phyloP scores from a whole-genome alignment of 805 yeast species.

The Cyberlindnera veronae region DNA sequence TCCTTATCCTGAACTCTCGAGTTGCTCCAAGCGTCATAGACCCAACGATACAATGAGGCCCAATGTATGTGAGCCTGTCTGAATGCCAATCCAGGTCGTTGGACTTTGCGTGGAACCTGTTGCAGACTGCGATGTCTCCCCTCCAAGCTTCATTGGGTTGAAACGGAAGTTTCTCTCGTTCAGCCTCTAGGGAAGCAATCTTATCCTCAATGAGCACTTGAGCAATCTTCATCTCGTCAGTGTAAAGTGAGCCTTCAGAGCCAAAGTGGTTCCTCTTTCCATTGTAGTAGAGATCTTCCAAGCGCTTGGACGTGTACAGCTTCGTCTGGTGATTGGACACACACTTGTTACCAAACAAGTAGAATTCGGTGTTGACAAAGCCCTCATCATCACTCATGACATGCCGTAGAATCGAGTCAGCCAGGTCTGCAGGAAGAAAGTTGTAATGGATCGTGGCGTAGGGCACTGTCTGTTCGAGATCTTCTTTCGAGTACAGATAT shows the following conservation, averaged over 20 bases:
- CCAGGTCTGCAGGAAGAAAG: slow-evolving; percentile 49
- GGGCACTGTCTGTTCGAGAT: slow-evolving; percentile 46
- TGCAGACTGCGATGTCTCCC: slow-evolving; percentile 52
- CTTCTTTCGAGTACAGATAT: slow-evolving; percentile 47
- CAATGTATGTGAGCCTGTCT: slow-evolving; percentile 67
- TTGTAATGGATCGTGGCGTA: slow-evolving; percentile 47
- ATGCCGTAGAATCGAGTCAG: slow-evolving; percentile 41
- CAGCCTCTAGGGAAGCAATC: slow-evolving; percentile 35
- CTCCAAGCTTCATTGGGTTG: slow-evolving; percentile 45
- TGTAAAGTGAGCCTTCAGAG: slow-evolving; percentile 30
- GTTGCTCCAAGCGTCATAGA: slow-evolving; percentile 68
- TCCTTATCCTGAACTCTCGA: slow-evolving; percentile 60
- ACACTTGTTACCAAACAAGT: slow-evolving; percentile 61
- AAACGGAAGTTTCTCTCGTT: slow-evolving; percentile 33
- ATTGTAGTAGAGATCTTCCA: slow-evolving; percentile 34
- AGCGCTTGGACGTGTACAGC: slow-evolving; percentile 29
- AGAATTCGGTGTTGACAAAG: slow-evolving; percentile 47
- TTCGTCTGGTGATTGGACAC: slow-evolving; percentile 52
- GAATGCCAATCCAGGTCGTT: slow-evolving; percentile 72
- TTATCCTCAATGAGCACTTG: slow-evolving; percentile 37
- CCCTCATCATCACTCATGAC: slow-evolving; percentile 38
- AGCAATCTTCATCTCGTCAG: slow-evolving; percentile 38
- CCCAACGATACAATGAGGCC: slow-evolving; percentile 67
- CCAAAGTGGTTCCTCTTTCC: slow-evolving; percentile 34
- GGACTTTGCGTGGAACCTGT: slow-evolving; percentile 46